These are phyloP conservation scores for Periglandula ipomoeae DNA, from an alignment of 2,329 filamentous ascomycete genomes.

Conservation along the genomic window DNA sequence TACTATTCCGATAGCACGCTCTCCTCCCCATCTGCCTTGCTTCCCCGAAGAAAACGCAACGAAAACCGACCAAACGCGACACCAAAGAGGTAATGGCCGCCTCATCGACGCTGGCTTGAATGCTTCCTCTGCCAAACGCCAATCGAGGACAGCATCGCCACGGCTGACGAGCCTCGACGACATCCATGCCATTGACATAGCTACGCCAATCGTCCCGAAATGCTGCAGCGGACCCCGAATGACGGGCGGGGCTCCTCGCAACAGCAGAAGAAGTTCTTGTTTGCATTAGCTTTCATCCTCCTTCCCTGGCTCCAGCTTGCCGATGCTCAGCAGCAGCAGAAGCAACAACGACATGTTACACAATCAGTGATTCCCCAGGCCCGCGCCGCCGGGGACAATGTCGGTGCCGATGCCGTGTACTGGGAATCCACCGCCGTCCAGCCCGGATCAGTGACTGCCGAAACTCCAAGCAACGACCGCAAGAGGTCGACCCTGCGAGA, in stretches of 20 bases:
- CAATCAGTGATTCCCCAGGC: slow-evolving; percentile 4
- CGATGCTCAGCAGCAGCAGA: slow-evolving; percentile 57
- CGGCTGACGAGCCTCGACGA: background rate
- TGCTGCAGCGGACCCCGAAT: slow-evolving; percentile 57
- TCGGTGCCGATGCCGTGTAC: slow-evolving; percentile 7
- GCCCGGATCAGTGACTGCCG: slow-evolving; percentile 11
- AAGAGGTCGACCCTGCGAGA: slow-evolving; percentile 3
- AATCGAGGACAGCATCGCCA: slow-evolving; percentile 4
- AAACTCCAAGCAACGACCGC: slow-evolving; percentile 15
- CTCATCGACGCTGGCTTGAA: slow-evolving; percentile 1
- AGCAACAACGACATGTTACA: slow-evolving; percentile 12
- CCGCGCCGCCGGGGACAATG: background rate
- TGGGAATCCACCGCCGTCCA: slow-evolving; percentile 23
- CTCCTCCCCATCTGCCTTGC: background rate
- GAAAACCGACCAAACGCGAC: background rate
- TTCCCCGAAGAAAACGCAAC: no score
- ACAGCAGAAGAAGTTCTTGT: slow-evolving; percentile 36
- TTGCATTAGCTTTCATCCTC: slow-evolving; percentile 50
- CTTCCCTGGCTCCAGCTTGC: slow-evolving; percentile 46
- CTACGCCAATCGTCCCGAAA: slow-evolving; percentile 20
- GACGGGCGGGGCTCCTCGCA: slow-evolving; percentile 39
- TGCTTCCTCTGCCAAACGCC: background rate
- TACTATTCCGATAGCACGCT: background rate
- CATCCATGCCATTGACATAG: slow-evolving; percentile 6
- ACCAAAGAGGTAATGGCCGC: background rate